A percentile compares a stretch with the other conserved stretches of the same genome.
Evolutionary conservation across 129 eudicot genomes (phyloP).

Genomic region (Apium graveolens): DNA sequence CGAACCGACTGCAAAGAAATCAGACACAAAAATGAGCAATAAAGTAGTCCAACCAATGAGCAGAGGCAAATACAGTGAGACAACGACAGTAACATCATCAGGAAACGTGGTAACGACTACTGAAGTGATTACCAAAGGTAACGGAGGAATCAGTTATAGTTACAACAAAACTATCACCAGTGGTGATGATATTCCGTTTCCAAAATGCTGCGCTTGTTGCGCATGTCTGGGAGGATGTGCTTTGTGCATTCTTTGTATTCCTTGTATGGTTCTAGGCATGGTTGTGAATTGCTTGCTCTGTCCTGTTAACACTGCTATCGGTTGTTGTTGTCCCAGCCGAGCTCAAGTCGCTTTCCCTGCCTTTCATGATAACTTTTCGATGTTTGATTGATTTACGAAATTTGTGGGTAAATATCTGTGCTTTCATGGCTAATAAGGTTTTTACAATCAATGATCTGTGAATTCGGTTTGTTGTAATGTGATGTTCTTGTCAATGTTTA

Average conservation of each 20-base stretch:
- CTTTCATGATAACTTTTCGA: not conserved
- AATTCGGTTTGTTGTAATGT: not conserved
- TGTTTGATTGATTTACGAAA: not conserved
- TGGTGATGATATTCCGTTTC: not conserved
- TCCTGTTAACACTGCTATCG: not conserved
- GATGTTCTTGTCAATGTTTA: not conserved
- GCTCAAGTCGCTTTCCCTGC: conserved; percentile 3
- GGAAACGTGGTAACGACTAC: not conserved
- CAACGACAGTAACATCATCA: not conserved
- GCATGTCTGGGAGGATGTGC: not conserved
- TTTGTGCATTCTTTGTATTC: not conserved
- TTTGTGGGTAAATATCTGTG: no score
- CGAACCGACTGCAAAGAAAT: not conserved
- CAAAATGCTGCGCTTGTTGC: not conserved
- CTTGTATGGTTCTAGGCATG: not conserved
- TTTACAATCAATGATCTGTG: not conserved
- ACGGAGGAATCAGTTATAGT: not conserved
- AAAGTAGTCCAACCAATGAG: not conserved
- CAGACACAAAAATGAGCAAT: not conserved
- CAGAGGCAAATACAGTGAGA: conserved; percentile 3
- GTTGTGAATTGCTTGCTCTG: not conserved
- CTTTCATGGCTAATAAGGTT: not conserved
- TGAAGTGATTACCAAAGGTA: not conserved
- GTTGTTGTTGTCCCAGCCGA: not conserved
- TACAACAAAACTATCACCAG: not conserved